Conservation (phyloP, 495 filamentous ascomycete species). For the Penicillium roqueforti region DNA sequence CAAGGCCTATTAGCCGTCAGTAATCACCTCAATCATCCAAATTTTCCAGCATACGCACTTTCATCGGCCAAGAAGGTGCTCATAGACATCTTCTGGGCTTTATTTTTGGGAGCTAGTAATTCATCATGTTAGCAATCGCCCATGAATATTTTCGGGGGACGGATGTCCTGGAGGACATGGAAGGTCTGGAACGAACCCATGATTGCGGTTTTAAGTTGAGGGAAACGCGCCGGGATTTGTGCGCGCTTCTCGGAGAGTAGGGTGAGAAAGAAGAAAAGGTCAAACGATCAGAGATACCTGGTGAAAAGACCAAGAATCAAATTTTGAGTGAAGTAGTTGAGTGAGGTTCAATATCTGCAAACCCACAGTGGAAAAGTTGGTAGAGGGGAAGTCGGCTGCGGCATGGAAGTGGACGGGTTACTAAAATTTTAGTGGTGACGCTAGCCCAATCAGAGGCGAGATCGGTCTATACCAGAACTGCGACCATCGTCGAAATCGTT, state of each 20-base stretch:
- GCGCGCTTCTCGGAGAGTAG: conserved; percentile 41
- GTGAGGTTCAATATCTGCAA: conserved; percentile 17
- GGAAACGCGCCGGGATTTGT: conserved; percentile 47
- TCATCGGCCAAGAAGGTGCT: conserved; percentile 85
- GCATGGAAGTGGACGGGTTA: conserved; percentile 31
- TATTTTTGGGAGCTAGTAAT: conserved; percentile 60
- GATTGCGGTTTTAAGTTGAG: conserved; percentile 59
- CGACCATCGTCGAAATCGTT: neutral
- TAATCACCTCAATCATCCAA: conserved; percentile 14
- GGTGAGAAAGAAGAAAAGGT: conserved; percentile 16
- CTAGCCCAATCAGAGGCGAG: conserved; percentile 41
- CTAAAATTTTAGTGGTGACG: conserved; percentile 50
- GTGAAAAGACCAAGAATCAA: conserved; percentile 14
- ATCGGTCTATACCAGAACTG: conserved; percentile 8
- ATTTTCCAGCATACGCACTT: conserved; percentile 52
- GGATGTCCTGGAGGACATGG: neutral
- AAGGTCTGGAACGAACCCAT: conserved; percentile 65
- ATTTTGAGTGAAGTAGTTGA: neutral
- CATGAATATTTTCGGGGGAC: conserved; percentile 11
- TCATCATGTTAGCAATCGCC: conserved; percentile 17
- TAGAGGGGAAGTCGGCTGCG: conserved; percentile 41
- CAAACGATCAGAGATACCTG: conserved; percentile 19
- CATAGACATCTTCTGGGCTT: conserved; percentile 90
- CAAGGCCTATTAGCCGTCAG: conserved; percentile 62
- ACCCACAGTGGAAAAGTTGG: conserved; percentile 37